Evolutionary conservation across 78 protist genomes (phyloP).

Genomic region (Thecamonas trahens): DNA sequence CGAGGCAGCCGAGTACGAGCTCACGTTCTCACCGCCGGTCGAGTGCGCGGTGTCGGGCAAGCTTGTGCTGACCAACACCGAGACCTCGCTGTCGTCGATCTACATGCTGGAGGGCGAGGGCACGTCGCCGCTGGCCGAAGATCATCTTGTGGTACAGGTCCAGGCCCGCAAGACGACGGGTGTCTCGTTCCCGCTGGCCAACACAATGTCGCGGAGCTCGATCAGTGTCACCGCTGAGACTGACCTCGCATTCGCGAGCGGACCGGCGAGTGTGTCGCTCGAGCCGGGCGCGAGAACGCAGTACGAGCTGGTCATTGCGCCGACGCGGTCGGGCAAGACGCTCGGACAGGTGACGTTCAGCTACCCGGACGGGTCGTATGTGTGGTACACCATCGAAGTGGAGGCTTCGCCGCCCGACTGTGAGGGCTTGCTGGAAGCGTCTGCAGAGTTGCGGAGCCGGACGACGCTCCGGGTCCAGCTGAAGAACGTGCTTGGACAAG

Average conservation of each 20-base stretch:
- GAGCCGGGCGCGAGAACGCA: neutral
- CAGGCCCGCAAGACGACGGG: constrained; percentile 10
- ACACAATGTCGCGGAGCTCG: too few relatives aligned
- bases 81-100: neutral
- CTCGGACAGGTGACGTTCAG: constrained; percentile 45
- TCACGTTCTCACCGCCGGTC: constrained; percentile 23
- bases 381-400: constrained; percentile 59
- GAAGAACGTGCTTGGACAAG: constrained; percentile 9
- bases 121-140: constrained; percentile 55
- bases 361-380: constrained; percentile 30
- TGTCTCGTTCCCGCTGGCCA: too few relatives aligned
- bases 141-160: constrained; percentile 17
- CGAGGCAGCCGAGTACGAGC: neutral
- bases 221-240: too few relatives aligned
- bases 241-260: too few relatives aligned
- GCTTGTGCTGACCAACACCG: constrained; percentile 22
- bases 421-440: constrained; percentile 14
- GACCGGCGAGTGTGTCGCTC: too few relatives aligned
- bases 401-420: constrained; percentile 24
- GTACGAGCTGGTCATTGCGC: neutral
- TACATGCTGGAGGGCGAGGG: constrained; percentile 34
- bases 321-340: neutral
- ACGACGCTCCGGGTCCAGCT: constrained; percentile 28
- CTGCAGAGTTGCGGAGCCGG: constrained; percentile 18
- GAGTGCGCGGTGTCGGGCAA: constrained; percentile 11